Evolutionary conservation across 495 filamentous ascomycete species (phyloP).

Genomic region (Penicillium egyptiacum): DNA sequence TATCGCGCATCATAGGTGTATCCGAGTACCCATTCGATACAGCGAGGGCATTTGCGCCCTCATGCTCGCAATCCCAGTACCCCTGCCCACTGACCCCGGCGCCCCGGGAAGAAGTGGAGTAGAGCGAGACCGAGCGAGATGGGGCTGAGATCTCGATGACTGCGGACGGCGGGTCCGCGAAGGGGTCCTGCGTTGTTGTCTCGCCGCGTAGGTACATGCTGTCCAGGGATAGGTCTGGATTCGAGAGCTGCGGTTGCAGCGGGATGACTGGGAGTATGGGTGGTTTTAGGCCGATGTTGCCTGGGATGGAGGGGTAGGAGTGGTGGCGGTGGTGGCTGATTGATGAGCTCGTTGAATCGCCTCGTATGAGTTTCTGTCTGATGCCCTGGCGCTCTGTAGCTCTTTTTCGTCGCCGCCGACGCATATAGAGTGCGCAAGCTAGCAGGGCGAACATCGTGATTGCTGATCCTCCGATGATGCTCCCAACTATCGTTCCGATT

Average conservation of each 20-base stretch:
- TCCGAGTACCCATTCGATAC: background rate
- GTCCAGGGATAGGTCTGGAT: slow-evolving; percentile 11
- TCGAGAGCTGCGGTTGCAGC: slow-evolving; percentile 6
- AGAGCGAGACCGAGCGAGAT: slow-evolving; percentile 23
- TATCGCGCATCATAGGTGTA: slow-evolving; percentile 21
- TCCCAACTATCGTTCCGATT: slow-evolving; percentile 29
- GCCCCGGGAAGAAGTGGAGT: slow-evolving; percentile 19
- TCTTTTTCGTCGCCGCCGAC: slow-evolving; percentile 21
- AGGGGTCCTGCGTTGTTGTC: slow-evolving; percentile 13
- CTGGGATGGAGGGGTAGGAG: slow-evolving; percentile 9
- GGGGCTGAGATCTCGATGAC: slow-evolving; percentile 15
- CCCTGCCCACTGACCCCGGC: slow-evolving; percentile 3
- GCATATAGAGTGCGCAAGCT: slow-evolving; percentile 22
- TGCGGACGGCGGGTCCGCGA: slow-evolving; percentile 8
- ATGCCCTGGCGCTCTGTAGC: slow-evolving; percentile 9
- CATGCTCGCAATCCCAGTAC: slow-evolving; percentile 3
- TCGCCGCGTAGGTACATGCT: slow-evolving; percentile 10
- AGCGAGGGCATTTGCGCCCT: background rate
- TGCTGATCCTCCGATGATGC: slow-evolving; percentile 29
- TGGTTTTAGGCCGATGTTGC: background rate
- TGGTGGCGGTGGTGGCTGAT: background rate
- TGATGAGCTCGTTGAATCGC: slow-evolving; percentile 16
- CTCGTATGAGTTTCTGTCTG: slow-evolving; percentile 21
- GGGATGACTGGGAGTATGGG: slow-evolving; percentile 10
- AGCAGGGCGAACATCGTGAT: slow-evolving; percentile 26